phyloP scores from a whole-genome alignment of 2,329 filamentous ascomycete species.

The Sporothrix brunneoviolacea region DNA sequence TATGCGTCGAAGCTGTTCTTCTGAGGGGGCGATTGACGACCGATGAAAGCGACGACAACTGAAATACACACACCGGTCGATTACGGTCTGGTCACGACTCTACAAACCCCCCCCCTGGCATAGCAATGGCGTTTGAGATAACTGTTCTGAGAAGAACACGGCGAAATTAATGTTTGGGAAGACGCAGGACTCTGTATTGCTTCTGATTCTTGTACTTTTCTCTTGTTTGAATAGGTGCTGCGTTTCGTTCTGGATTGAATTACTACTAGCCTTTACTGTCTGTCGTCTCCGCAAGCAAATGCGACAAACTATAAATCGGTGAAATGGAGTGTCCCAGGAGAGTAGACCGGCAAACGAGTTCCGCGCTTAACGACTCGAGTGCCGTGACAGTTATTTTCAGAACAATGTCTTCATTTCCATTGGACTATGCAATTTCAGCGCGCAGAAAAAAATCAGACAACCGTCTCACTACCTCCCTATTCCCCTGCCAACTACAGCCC shows the following conservation, averaged over 20 bases:
- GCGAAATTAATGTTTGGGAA: no score
- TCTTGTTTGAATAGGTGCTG: background rate
- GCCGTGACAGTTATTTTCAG: no score
- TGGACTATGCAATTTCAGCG: background rate
- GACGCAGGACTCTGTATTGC: no score
- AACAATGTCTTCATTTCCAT: conserved; percentile 2
- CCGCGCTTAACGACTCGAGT: no score
- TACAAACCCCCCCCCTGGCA: conserved; percentile 6
- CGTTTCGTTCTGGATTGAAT: background rate
- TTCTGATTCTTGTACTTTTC: background rate
- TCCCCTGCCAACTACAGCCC: background rate
- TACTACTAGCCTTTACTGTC: no score
- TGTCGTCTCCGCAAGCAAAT: no score
- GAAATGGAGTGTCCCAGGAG: no score
- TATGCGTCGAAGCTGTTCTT: conserved; percentile 62
- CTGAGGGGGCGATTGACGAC: conserved; percentile 24
- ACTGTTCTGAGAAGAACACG: no score
- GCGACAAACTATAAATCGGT: no score
- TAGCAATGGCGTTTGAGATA: conserved; percentile 19
- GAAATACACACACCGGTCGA: background rate
- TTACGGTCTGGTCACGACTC: no score
- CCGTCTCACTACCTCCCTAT: background rate
- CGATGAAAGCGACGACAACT: background rate
- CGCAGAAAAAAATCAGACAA: no score
- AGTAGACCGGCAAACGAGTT: no score